phyloP scores from a whole-genome alignment of 371 early-diverging fungal species.

The Syncephalis plumigaleata region DNA sequence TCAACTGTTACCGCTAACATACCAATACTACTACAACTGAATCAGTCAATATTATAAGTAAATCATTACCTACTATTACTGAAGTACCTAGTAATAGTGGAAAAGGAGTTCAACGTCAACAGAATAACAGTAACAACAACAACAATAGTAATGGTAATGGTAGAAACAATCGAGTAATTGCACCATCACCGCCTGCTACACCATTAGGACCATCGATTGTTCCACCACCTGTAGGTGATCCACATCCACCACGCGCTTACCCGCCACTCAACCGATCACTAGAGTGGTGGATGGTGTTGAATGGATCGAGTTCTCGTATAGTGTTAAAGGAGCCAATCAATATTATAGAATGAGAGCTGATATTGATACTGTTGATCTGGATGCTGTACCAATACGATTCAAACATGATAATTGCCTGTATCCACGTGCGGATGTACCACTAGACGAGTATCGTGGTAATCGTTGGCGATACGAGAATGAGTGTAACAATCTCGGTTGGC shows the following conservation, averaged over 20 bases:
- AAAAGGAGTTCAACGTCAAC: no score
- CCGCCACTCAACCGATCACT: constrained; percentile 26
- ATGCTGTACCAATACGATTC: constrained; percentile 46
- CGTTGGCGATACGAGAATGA: constrained; percentile 87
- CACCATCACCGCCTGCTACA: no score
- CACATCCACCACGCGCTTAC: constrained; percentile 13
- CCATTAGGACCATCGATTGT: not conserved
- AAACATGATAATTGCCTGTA: constrained; percentile 73
- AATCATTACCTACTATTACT: no score
- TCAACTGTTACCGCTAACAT: no score
- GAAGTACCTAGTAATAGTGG: no score
- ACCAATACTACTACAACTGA: no score
- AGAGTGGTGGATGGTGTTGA: constrained; percentile 37
- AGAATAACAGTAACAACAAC: no score
- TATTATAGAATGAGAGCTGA: constrained; percentile 66
- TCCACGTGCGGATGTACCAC: constrained; percentile 57
- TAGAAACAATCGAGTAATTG: no score
- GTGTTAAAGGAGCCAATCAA: constrained; percentile 35
- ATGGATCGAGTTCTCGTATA: constrained; percentile 50
- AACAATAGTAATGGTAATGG: no score
- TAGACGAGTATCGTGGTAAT: constrained; percentile 62
- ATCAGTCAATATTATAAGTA: no score
- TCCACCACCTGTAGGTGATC: not conserved
- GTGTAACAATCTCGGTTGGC: constrained; percentile 81
- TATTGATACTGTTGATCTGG: constrained; percentile 38